phyloP scores from a whole-genome alignment of 2,329 filamentous ascomycete genomes.

The Fusarium veterinarium region DNA sequence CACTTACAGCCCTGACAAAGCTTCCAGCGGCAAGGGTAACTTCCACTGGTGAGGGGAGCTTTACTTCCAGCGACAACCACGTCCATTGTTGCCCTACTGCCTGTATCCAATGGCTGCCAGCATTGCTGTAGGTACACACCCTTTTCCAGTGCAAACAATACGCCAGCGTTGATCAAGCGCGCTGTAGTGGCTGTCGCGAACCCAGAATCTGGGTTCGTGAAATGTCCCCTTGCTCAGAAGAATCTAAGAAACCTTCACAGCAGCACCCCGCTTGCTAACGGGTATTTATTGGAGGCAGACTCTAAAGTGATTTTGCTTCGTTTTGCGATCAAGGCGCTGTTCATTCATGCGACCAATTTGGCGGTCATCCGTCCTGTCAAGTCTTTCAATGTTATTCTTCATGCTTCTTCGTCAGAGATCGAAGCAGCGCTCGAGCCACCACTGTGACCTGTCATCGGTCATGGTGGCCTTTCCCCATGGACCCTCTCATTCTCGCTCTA shows the following conservation, averaged over 20 bases:
- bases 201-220: constrained; percentile 17
- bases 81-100: constrained; percentile 16
- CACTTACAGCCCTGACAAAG: constrained; percentile 19
- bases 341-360: not conserved
- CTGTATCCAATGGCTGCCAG: constrained; percentile 30
- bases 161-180: constrained; percentile 7
- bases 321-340: not conserved
- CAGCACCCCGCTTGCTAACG: not conserved
- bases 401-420: constrained; percentile 6
- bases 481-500: constrained; percentile 32
- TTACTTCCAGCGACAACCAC: constrained; percentile 19
- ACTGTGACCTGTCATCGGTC: constrained; percentile 12
- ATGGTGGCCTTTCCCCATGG: constrained; percentile 17
- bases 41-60: constrained; percentile 16
- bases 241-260: constrained; percentile 15
- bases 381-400: not conserved
- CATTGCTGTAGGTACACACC: constrained; percentile 18
- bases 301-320: not conserved
- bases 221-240: not conserved
- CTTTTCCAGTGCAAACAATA: constrained; percentile 8
- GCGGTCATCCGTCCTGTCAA: not conserved
- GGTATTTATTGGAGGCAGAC: not conserved
- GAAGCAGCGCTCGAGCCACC: constrained; percentile 33
- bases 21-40: constrained; percentile 11
- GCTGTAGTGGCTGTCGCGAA: constrained; percentile 15